phyloP scores from a whole-genome alignment of 148 eudicot species.

The Salicornia ramosissima region DNA sequence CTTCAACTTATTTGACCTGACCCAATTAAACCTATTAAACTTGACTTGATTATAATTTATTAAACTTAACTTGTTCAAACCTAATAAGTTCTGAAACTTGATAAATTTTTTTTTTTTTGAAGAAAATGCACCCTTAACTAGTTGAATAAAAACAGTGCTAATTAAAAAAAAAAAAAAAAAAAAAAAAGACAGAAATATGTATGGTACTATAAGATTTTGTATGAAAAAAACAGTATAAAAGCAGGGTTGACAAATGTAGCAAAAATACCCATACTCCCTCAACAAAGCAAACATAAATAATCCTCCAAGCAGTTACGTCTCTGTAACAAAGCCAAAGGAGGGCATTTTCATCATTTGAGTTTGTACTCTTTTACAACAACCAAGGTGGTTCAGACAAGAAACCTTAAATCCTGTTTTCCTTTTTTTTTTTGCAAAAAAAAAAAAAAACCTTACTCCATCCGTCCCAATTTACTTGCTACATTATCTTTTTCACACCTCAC shows the following conservation, averaged over 20 bases:
- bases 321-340: not conserved
- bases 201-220: not conserved
- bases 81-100: too few species aligned
- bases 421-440: not conserved
- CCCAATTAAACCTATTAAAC: too few species aligned
- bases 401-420: not conserved
- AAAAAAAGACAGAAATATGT: too few species aligned
- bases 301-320: constrained; percentile 4
- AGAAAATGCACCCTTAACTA: not conserved
- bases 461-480: too few species aligned
- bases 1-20: too few species aligned
- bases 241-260: not conserved
- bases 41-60: too few species aligned
- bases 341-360: constrained; percentile 9
- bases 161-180: not conserved
- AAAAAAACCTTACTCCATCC: not conserved
- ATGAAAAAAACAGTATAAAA: constrained; percentile 5
- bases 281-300: not conserved
- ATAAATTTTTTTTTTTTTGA: too few species aligned
- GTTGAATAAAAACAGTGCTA: not conserved
- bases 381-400: constrained; percentile 3
- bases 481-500: too few species aligned
- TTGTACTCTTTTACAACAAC: constrained; percentile 7
- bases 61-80: too few species aligned
- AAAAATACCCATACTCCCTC: not conserved